phyloP scores from a whole-genome alignment of 2,329 filamentous ascomycete species.

The Venturia nashicola region DNA sequence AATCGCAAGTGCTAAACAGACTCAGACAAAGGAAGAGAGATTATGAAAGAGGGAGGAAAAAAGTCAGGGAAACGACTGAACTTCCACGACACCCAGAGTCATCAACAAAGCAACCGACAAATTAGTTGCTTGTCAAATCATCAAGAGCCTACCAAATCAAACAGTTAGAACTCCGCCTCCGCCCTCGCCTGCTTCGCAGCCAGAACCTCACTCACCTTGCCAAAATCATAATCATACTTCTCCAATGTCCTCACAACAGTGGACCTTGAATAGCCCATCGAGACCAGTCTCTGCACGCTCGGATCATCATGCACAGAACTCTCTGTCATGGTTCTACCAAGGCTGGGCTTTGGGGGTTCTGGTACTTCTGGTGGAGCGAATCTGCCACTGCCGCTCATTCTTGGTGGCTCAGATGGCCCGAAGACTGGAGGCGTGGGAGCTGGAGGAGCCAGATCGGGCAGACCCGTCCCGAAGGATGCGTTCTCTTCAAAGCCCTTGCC shows the following conservation, averaged over 20 bases:
- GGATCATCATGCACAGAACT: conserved; percentile 79
- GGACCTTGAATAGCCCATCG: conserved; percentile 72
- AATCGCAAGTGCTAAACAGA: background rate
- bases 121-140: conserved; percentile 4
- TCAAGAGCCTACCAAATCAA: conserved; percentile 6
- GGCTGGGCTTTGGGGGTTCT: conserved; percentile 20
- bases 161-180: conserved; percentile 3
- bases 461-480: background rate
- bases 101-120: background rate
- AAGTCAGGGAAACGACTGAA: background rate
- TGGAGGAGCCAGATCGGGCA: background rate
- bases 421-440: conserved; percentile 7
- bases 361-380: conserved; percentile 6
- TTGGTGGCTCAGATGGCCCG: background rate
- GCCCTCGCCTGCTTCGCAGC: conserved; percentile 3
- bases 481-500: background rate
- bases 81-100: background rate
- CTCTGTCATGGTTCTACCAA: conserved; percentile 58
- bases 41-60: background rate
- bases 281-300: conserved; percentile 76
- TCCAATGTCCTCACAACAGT: conserved; percentile 72
- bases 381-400: background rate
- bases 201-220: conserved; percentile 49
- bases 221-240: conserved; percentile 91
- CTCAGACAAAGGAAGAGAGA: background rate